Evolutionary conservation across 1,139 yeast species (phyloP).

Genomic region (Yamadazyma friedrichii): DNA sequence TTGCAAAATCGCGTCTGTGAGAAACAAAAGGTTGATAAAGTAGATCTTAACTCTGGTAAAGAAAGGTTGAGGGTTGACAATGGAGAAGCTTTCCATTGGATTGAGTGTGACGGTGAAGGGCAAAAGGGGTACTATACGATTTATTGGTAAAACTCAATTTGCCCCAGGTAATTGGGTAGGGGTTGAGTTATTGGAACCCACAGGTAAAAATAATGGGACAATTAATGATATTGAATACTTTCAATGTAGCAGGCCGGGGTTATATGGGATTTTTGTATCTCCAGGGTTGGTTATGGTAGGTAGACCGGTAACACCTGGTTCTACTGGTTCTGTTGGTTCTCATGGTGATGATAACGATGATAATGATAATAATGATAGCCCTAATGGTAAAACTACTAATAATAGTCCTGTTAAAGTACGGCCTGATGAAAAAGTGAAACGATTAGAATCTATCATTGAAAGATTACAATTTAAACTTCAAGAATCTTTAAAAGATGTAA

Average conservation of each 20-base stretch:
- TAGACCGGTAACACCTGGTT: background rate
- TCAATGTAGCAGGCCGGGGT: slow-evolving; percentile 35
- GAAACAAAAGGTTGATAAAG: too few relatives aligned
- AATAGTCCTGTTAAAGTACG: background rate
- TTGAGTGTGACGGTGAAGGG: slow-evolving; percentile 42
- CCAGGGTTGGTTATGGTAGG: slow-evolving; percentile 17
- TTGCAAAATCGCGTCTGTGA: slow-evolving; percentile 1
- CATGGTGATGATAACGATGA: background rate
- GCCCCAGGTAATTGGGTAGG: slow-evolving; percentile 80
- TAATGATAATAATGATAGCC: background rate
- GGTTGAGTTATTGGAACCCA: slow-evolving; percentile 58
- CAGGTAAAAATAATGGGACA: slow-evolving; percentile 80
- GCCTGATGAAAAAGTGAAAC: background rate
- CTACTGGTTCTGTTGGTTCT: background rate
- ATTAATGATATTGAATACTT: slow-evolving; percentile 68
- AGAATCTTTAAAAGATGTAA: slow-evolving; percentile 29
- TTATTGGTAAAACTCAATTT: slow-evolving; percentile 53
- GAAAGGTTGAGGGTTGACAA: too few relatives aligned
- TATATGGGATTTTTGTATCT: slow-evolving; percentile 64
- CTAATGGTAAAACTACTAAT: background rate
- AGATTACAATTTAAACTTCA: slow-evolving; percentile 43
- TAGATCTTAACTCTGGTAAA: too few relatives aligned
- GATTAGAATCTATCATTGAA: slow-evolving; percentile 22
- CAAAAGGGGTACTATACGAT: slow-evolving; percentile 46
- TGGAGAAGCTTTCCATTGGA: slow-evolving; percentile 21